phyloP scores from a whole-genome alignment of 2,329 filamentous ascomycete species.

The Phyllosticta citrichinensis region DNA sequence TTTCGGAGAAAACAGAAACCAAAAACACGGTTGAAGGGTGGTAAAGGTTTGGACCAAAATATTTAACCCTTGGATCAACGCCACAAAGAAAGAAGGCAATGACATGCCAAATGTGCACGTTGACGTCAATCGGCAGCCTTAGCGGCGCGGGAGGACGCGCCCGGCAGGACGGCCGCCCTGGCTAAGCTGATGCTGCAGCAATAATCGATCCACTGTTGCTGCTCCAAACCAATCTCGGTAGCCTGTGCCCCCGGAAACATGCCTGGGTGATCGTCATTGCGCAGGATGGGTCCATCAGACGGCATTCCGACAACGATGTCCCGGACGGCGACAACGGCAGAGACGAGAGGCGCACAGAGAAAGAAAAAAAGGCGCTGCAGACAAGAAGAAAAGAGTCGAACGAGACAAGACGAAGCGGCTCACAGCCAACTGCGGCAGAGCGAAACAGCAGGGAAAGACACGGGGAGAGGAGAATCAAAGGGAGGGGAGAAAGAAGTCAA shows the following conservation, averaged over 20 bases:
- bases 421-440: background rate
- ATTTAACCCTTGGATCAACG: background rate
- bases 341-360: background rate
- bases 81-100: background rate
- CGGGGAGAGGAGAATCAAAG: background rate
- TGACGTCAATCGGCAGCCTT: slow-evolving; percentile 10
- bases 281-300: background rate
- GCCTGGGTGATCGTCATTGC: background rate
- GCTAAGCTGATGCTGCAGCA: background rate
- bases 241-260: background rate
- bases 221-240: background rate
- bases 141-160: slow-evolving; percentile 9
- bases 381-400: background rate
- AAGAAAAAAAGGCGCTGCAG: background rate
- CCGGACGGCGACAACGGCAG: background rate
- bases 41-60: background rate
- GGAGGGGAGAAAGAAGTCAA: background rate
- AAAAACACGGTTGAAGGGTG: background rate
- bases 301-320: background rate
- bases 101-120: background rate
- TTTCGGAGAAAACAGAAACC: background rate
- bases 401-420: background rate
- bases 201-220: background rate
- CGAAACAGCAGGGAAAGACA: background rate
- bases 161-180: background rate